A percentile compares a stretch with the other conserved stretches of the same genome.
Evolutionary conservation across 352 stramenopile genomes (phyloP).

Genomic region (Phytophthora agathidicida): DNA sequence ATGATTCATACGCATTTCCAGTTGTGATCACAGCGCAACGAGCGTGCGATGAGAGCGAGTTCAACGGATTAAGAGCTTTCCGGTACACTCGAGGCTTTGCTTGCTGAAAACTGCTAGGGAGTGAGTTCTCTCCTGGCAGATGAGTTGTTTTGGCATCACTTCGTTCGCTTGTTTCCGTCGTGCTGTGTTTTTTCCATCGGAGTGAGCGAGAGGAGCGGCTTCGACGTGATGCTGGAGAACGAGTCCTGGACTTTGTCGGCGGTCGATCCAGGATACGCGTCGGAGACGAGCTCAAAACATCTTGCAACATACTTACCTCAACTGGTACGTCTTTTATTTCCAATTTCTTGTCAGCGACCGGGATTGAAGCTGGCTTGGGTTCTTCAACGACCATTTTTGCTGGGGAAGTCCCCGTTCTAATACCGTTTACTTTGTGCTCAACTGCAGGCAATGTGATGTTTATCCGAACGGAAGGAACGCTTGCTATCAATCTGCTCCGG

Average conservation of each 20-base stretch:
- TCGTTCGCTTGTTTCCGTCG: constrained; percentile 2
- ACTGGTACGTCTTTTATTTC: not conserved
- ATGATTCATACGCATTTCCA: constrained; percentile 1
- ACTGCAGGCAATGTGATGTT: constrained; percentile 45
- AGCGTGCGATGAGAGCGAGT: constrained; percentile 36
- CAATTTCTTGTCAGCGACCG: not conserved
- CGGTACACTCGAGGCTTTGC: constrained; percentile 63
- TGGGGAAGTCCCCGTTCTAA: constrained; percentile 10
- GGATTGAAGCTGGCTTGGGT: constrained; percentile 1
- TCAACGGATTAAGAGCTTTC: constrained; percentile 31
- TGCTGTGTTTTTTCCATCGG: constrained; percentile 13
- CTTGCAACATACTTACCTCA: constrained; percentile 11
- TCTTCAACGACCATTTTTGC: constrained; percentile 17
- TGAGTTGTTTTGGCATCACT: constrained; percentile 18
- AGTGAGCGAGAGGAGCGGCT: constrained; percentile 10
- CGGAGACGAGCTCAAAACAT: constrained; percentile 27
- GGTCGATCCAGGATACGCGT: constrained; percentile 21
- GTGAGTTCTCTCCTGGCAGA: constrained; percentile 46
- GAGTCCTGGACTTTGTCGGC: constrained; percentile 4
- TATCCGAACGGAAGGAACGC: constrained; percentile 39
- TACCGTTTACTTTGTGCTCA: constrained; percentile 17
- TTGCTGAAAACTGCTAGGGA: constrained; percentile 67
- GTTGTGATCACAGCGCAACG: constrained; percentile 52
- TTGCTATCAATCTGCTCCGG: constrained; percentile 8
- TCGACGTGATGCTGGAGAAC: constrained; percentile 6